Percentiles rank a stretch among this genome's conserved stretches.
These are phyloP conservation scores for Striga asiatica DNA, from an alignment of 257 asterid genomes.

Conservation along the genomic window DNA sequence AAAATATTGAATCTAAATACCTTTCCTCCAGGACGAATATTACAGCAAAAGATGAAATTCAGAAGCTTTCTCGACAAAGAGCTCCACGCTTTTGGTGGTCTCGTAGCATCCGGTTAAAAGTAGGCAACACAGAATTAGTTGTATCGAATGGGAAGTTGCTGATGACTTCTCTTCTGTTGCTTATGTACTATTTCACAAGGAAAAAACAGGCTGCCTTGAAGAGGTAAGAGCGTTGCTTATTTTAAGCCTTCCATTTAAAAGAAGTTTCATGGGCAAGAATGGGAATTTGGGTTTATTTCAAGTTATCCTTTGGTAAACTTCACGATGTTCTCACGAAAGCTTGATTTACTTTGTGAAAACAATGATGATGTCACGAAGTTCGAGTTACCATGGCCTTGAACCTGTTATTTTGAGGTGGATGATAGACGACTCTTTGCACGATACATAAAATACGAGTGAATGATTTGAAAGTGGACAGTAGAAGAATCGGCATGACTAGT, in stretches of 20 bases:
- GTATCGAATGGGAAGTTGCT: conserved; percentile 59
- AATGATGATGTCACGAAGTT: background rate
- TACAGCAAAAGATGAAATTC: conserved; percentile 39
- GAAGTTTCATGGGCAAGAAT: too few relatives aligned
- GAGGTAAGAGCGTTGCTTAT: conserved; percentile 44
- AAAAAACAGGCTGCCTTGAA: conserved; percentile 46
- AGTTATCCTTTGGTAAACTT: too few relatives aligned
- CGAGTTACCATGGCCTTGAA: background rate
- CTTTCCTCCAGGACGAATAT: conserved; percentile 18
- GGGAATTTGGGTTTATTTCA: too few relatives aligned
- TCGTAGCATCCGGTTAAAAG: conserved; percentile 47
- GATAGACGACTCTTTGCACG: background rate
- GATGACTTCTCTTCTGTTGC: conserved; percentile 36
- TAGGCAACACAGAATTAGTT: conserved; percentile 35
- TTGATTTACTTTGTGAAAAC: background rate
- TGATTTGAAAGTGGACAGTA: background rate
- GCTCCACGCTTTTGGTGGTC: conserved; percentile 57
- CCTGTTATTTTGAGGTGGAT: background rate
- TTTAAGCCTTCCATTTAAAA: background rate
- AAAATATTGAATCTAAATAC: conserved; percentile 24
- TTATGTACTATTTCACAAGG: conserved; percentile 35
- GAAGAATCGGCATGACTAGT: background rate
- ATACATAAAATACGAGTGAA: background rate
- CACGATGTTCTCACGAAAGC: too few relatives aligned
- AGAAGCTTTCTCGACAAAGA: conserved; percentile 38